Evolutionary conservation across 2,329 filamentous ascomycete genomes (phyloP).

Genomic region (Colletotrichum zoysiae): DNA sequence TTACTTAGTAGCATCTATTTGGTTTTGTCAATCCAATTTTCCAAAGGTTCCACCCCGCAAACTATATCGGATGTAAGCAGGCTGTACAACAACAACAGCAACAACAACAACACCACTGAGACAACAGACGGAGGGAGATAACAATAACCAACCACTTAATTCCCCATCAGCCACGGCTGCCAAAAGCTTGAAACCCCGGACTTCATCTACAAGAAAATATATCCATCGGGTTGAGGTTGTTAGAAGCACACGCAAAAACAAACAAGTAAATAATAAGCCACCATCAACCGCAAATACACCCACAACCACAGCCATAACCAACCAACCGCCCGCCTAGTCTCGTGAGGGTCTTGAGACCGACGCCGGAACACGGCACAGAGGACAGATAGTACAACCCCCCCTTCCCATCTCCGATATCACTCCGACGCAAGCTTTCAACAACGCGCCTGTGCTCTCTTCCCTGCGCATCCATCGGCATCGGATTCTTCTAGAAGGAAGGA

Average conservation of each 20-base stretch:
- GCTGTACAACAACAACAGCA: background rate
- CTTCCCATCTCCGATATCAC: constrained; percentile 20
- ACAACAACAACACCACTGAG: too few relatives aligned
- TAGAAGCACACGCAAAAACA: too few relatives aligned
- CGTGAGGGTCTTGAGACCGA: constrained; percentile 19
- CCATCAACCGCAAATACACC: background rate
- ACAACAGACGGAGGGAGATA: constrained; percentile 7
- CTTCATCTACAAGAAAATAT: background rate
- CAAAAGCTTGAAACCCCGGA: constrained; percentile 20
- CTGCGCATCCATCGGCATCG: constrained; percentile 28
- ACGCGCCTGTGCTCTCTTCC: constrained; percentile 15
- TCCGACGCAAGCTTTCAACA: constrained; percentile 12
- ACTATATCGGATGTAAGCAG: constrained; percentile 9
- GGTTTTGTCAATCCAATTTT: background rate
- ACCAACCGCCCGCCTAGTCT: constrained; percentile 12
- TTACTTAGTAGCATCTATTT: too few relatives aligned
- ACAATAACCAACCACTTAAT: constrained; percentile 6
- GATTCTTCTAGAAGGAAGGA: constrained; percentile 13
- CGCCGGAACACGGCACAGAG: background rate
- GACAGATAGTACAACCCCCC: constrained; percentile 15
- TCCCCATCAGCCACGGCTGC: constrained; percentile 21
- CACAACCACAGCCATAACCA: constrained; percentile 1
- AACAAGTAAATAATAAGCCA: background rate
- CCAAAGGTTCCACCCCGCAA: background rate
- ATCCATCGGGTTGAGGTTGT: background rate